Base-by-base conservation (phyloP, 2,329 filamentous ascomycete genomes). In the Cyclaneusma minus region DNA sequence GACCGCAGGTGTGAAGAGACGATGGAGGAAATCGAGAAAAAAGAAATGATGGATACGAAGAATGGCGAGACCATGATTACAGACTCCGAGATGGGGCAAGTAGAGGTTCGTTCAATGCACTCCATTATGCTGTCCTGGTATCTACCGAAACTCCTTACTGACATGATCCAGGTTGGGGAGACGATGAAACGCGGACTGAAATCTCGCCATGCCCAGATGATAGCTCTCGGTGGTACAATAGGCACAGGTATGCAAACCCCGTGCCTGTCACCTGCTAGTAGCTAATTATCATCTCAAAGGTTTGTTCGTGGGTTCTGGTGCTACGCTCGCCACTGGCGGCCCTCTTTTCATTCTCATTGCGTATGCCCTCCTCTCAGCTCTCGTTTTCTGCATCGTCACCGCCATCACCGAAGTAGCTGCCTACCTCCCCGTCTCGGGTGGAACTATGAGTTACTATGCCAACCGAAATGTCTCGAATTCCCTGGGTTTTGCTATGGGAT, bases 331-430 rank as follows among this genome's bases (percentile, higher is more conserved):
- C 16, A 48, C 35, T 16, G 56, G 56, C 39, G 59, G 57, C n/a
- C 55, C 58, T 15, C 47, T 51, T 8, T 55, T 55, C 19, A 47
- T 56, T 8, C 43, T 65, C 22, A 45, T 55, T 32, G 53, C 55
- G 36, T 56, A 53, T 38, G 37, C 44, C 7, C 48, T 64, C 29
- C 49, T 63, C 27, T 50, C 54, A 20, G 47, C 58, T 12, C 33
- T 63, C 36, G 46, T 64, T 23, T 51, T 50, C 33, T 45, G 45
- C 17, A 45, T 57, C 40, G 61, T 73, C 29, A 60, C 60, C 24
- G 55, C 52, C 25, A 55, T 60, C 29, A 60, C 58, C 12, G 64
- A 69, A 47, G 65, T 75, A 53, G 65, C 68, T 13, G 60, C 69
- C 16, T 73, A 68, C 54, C 58, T 76, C 27, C 65, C 69, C 3